phyloP scores from a whole-genome alignment of 208 protist genomes.

The Phytomonas serpens region DNA sequence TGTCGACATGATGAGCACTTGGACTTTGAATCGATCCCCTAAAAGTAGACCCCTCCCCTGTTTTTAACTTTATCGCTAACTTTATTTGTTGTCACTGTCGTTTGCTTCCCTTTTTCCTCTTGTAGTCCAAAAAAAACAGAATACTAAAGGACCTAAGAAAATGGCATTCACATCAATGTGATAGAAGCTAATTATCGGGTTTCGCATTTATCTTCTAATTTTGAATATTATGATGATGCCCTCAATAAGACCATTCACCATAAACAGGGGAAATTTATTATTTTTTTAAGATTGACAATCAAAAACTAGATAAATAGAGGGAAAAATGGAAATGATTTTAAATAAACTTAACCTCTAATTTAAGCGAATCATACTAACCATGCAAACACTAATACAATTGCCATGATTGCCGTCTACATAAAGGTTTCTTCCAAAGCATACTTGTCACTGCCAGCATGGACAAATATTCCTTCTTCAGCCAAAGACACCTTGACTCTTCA shows the following conservation, averaged over 20 bases:
- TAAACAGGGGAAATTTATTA: too few relatives aligned
- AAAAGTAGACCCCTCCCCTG: background rate
- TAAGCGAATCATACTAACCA: background rate
- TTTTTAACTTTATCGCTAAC: background rate
- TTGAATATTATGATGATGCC: background rate
- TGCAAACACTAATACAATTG: background rate
- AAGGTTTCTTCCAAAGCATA: background rate
- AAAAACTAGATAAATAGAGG: background rate
- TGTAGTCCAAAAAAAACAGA: background rate
- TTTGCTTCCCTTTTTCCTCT: background rate
- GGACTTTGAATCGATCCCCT: background rate
- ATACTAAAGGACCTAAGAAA: too few relatives aligned
- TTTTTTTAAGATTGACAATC: too few relatives aligned
- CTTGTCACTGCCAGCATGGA: background rate
- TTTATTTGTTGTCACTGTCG: background rate
- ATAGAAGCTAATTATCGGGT: too few relatives aligned
- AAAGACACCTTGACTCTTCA: background rate
- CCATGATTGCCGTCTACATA: background rate
- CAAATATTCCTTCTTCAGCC: background rate
- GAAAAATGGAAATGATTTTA: background rate
- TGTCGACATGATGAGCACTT: background rate
- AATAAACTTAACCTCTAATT: background rate
- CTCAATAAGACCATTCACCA: background rate
- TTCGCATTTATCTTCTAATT: too few relatives aligned
- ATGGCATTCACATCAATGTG: too few relatives aligned